Percentiles rank a stretch among this genome's conserved stretches.
These are phyloP conservation scores for Tuber melanosporum DNA, from an alignment of 495 filamentous ascomycete species.

Conservation along the genomic window DNA sequence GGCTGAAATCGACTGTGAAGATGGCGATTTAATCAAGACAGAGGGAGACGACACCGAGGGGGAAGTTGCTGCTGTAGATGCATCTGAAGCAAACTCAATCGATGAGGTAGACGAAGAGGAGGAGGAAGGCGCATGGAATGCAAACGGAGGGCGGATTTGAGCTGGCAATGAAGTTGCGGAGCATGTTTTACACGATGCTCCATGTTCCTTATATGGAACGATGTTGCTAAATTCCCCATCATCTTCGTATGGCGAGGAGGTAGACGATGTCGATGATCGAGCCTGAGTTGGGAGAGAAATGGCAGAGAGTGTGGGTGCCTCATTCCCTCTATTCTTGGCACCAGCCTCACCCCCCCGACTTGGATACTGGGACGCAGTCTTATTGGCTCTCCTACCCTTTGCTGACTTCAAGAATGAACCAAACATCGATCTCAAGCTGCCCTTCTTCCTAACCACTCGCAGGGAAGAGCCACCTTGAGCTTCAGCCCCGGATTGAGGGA, in stretches of 20 bases:
- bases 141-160: slow-evolving; percentile 35
- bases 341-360: slow-evolving; percentile 11
- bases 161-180: slow-evolving; percentile 34
- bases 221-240: slow-evolving; percentile 15
- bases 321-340: slow-evolving; percentile 9
- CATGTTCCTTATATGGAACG: slow-evolving; percentile 12
- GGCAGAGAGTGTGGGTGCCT: slow-evolving; percentile 21
- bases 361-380: slow-evolving; percentile 5
- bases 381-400: slow-evolving; percentile 12
- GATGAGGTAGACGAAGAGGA: slow-evolving; percentile 36
- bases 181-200: slow-evolving; percentile 7
- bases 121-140: slow-evolving; percentile 27
- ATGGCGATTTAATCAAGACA: slow-evolving; percentile 32
- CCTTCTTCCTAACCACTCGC: slow-evolving; percentile 28
- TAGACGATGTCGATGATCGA: neutral
- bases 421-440: slow-evolving; percentile 34
- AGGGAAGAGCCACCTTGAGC: neutral
- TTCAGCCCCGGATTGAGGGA: neutral
- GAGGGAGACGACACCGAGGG: slow-evolving; percentile 38
- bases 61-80: slow-evolving; percentile 34
- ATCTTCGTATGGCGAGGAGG: slow-evolving; percentile 12
- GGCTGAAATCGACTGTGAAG: slow-evolving; percentile 21
- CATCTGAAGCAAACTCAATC: slow-evolving; percentile 32
- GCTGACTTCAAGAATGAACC: slow-evolving; percentile 30
- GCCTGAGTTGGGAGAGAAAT: slow-evolving; percentile 25